Percentiles rank a stretch among this genome's conserved stretches.
These are phyloP conservation scores for Talaromyces proteolyticus DNA, from an alignment of 495 filamentous ascomycete genomes.

Conservation along the genomic window DNA sequence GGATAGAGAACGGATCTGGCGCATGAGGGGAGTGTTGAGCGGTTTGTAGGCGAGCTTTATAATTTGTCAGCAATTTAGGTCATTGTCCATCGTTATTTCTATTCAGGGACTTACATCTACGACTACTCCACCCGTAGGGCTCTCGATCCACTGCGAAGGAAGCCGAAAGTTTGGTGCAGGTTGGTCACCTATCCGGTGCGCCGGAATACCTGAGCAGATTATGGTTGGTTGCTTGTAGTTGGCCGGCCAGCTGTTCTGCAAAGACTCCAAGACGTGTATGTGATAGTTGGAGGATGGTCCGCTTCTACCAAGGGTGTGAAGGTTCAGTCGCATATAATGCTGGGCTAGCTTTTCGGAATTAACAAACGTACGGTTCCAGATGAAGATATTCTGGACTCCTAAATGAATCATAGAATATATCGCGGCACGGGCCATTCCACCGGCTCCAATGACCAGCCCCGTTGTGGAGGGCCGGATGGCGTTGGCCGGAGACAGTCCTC, in stretches of 20 bases:
- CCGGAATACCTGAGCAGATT: constrained; percentile 62
- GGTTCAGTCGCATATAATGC: constrained; percentile 39
- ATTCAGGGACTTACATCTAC: constrained; percentile 57
- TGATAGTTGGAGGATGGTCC: too few relatives aligned
- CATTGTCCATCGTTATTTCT: too few relatives aligned
- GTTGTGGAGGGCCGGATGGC: constrained; percentile 38
- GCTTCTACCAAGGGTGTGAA: too few relatives aligned
- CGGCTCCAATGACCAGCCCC: constrained; percentile 52
- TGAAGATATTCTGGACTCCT: constrained; percentile 49
- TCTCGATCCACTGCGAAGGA: constrained; percentile 60
- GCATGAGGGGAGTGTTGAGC: constrained; percentile 48
- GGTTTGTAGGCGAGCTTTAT: constrained; percentile 41
- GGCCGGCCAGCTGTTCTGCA: constrained; percentile 39
- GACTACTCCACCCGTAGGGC: constrained; percentile 67
- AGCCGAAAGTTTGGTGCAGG: constrained; percentile 55
- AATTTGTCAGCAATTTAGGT: constrained; percentile 41
- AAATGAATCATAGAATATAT: constrained; percentile 58
- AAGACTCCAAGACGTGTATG: constrained; percentile 40
- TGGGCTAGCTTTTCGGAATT: constrained; percentile 47
- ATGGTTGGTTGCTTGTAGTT: constrained; percentile 57
- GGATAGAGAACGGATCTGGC: constrained; percentile 39
- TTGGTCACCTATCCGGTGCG: constrained; percentile 46
- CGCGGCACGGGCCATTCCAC: constrained; percentile 57
- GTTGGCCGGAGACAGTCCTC: constrained; percentile 43
- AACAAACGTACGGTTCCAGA: constrained; percentile 55